These are phyloP conservation scores for Pneumocystis murina DNA, from an alignment of 1,139 yeast genomes.

Conservation along the genomic window DNA sequence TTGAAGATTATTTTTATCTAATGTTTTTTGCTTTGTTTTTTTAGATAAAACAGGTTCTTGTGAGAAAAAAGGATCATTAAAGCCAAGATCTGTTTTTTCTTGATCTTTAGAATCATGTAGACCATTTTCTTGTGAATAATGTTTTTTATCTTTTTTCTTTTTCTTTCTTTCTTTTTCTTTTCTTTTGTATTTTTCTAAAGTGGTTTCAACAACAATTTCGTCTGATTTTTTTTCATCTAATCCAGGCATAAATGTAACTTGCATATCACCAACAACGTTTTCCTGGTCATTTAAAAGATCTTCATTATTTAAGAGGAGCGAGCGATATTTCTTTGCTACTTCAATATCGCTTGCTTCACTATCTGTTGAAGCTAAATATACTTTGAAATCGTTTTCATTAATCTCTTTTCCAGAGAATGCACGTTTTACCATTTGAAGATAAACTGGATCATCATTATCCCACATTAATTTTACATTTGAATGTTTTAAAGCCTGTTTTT, in stretches of 20 bases:
- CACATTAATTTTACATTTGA: slow-evolving; percentile 20
- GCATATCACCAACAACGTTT: slow-evolving; percentile 76
- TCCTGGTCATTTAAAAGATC: slow-evolving; percentile 21
- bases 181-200: slow-evolving; percentile 68
- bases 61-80: slow-evolving; percentile 19
- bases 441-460: slow-evolving; percentile 90
- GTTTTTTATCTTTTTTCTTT: slow-evolving; percentile 50
- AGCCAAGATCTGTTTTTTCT: slow-evolving; percentile 18
- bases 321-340: slow-evolving; percentile 18
- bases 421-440: slow-evolving; percentile 61
- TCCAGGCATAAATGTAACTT: slow-evolving; percentile 89
- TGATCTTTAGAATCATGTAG: slow-evolving; percentile 18
- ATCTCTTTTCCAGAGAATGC: slow-evolving; percentile 82
- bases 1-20: slow-evolving; percentile 10
- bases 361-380: slow-evolving; percentile 54
- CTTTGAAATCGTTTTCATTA: slow-evolving; percentile 92
- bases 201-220: slow-evolving; percentile 39
- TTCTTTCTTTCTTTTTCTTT: slow-evolving; percentile 88
- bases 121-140: slow-evolving; percentile 16
- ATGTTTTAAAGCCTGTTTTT: slow-evolving; percentile 14
- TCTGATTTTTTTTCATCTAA: slow-evolving; percentile 41
- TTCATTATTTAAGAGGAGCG: slow-evolving; percentile 13
- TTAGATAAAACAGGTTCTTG: slow-evolving; percentile 19
- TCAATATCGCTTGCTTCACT: slow-evolving; percentile 35
- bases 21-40: slow-evolving; percentile 24